Conservation (phyloP, 192 early-diverging fungal genomes). For the Rhizoclosmatium sp. region DNA sequence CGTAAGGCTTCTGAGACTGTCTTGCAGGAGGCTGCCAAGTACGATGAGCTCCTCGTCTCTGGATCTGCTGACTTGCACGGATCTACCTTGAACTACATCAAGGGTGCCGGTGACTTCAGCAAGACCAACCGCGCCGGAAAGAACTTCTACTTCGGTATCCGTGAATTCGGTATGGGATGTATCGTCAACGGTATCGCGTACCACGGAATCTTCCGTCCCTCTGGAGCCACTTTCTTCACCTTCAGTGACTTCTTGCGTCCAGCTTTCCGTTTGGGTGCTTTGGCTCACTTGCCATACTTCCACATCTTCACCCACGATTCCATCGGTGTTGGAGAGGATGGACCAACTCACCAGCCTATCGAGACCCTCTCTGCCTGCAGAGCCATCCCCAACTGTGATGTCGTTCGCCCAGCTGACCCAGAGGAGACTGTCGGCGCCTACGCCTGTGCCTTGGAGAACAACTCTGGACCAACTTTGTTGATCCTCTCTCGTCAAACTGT, state of each 20-base stretch:
- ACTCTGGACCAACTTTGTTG: conserved; percentile 79
- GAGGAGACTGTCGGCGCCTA: conserved; percentile 83
- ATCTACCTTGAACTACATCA: conserved; percentile 96
- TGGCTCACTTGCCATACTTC: conserved; percentile 88
- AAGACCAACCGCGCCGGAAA: conserved; percentile 26
- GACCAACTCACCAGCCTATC: conserved; percentile 98
- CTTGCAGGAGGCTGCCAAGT: conserved; percentile 80
- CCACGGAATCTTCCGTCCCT: conserved; percentile 40
- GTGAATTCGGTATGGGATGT: conserved; percentile 97
- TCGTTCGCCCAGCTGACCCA: conserved; percentile 39
- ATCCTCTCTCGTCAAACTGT: conserved; percentile 93
- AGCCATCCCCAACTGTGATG: conserved; percentile 84
- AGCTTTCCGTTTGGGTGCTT: conserved; percentile 86
- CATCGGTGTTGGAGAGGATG: conserved; percentile 98
- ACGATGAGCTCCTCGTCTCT: conserved; percentile 86
- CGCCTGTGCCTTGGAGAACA: conserved; percentile 76
- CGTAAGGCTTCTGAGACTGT: conserved; percentile 89
- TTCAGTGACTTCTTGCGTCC: conserved; percentile 67
- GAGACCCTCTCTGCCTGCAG: conserved; percentile 91
- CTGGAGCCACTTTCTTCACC: conserved; percentile 82
- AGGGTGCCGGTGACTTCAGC: conserved; percentile 81
- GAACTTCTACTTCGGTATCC: conserved; percentile 64
- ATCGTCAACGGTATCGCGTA: conserved; percentile 75
- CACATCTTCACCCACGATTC: conserved; percentile 99
- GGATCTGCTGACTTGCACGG: conserved; percentile 97